A percentile compares a stretch with the other conserved stretches of the same genome.
Evolutionary conservation across 768 basidiomycete genomes (phyloP).

Genomic region (Tulasnella sp.): DNA sequence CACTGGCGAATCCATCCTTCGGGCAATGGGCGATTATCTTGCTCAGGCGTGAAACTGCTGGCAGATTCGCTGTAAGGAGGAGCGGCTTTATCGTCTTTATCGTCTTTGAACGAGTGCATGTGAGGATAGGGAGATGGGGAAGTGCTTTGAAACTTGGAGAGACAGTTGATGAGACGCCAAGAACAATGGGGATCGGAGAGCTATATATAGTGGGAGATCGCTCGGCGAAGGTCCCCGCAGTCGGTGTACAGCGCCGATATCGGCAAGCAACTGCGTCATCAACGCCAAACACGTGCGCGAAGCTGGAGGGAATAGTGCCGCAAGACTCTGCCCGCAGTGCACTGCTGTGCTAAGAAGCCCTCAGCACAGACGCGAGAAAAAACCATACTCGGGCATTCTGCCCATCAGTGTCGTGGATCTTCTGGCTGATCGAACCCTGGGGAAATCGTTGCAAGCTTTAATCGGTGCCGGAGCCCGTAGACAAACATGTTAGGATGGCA

Average conservation of each 20-base stretch:
- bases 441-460: too few species aligned
- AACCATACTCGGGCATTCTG: neutral
- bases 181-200: neutral
- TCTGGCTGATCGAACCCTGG: neutral
- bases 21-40: slow-evolving; percentile 6
- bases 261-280: neutral
- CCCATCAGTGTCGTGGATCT: neutral
- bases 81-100: neutral
- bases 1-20: slow-evolving; percentile 18
- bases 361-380: neutral
- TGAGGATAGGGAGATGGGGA: neutral
- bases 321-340: neutral
- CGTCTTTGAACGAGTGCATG: neutral
- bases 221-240: neutral
- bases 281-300: slow-evolving; percentile 2
- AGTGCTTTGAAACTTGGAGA: too few species aligned
- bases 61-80: neutral
- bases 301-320: neutral
- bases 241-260: neutral
- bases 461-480: too few species aligned
- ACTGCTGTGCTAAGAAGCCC: neutral
- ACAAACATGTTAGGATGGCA: too few species aligned
- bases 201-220: neutral
- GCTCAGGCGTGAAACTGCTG: neutral
- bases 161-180: neutral